These are phyloP conservation scores for Diaporthe longicolla DNA, from an alignment of 2,329 filamentous ascomycete genomes.

Conservation along the genomic window DNA sequence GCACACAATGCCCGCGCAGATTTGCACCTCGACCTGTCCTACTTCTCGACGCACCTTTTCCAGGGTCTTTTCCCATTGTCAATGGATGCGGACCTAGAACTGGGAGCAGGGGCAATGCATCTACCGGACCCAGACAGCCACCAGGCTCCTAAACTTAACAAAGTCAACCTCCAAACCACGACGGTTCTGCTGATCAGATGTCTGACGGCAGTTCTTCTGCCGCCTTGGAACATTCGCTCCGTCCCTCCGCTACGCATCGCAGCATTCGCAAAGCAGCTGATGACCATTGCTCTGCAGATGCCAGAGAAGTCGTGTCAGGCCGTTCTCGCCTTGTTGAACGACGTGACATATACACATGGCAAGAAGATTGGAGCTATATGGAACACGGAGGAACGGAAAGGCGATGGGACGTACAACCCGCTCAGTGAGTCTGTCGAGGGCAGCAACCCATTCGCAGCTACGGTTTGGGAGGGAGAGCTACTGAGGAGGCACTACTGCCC, in stretches of 20 bases:
- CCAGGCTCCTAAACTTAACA: constrained; percentile 62
- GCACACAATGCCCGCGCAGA: constrained; percentile 85
- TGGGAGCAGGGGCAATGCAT: constrained; percentile 79
- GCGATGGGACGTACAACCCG: constrained; percentile 88
- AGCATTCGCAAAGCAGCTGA: constrained; percentile 92
- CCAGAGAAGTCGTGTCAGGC: constrained; percentile 92
- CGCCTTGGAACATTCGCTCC: constrained; percentile 78
- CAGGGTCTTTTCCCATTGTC: constrained; percentile 84
- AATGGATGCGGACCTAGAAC: constrained; percentile 88
- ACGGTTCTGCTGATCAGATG: constrained; percentile 92
- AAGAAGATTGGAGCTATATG: constrained; percentile 88
- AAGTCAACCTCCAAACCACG: constrained; percentile 94
- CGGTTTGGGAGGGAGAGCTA: constrained; percentile 94
- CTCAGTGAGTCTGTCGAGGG: constrained; percentile 81
- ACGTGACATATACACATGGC: constrained; percentile 85
- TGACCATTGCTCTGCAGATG: constrained; percentile 84
- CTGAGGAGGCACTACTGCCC: constrained; percentile 89
- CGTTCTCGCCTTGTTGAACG: constrained; percentile 81
- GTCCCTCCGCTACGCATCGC: constrained; percentile 88
- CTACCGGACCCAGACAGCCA: constrained; percentile 74
- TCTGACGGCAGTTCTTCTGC: constrained; percentile 84
- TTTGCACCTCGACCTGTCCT: constrained; percentile 91
- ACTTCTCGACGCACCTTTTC: constrained; percentile 96
- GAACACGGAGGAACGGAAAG: constrained; percentile 94
- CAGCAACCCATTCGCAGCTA: constrained; percentile 91